Percentiles rank a stretch among this genome's conserved stretches.
phyloP scores from a whole-genome alignment of 257 asterid genomes.

The Solanum ahanhuiri region DNA sequence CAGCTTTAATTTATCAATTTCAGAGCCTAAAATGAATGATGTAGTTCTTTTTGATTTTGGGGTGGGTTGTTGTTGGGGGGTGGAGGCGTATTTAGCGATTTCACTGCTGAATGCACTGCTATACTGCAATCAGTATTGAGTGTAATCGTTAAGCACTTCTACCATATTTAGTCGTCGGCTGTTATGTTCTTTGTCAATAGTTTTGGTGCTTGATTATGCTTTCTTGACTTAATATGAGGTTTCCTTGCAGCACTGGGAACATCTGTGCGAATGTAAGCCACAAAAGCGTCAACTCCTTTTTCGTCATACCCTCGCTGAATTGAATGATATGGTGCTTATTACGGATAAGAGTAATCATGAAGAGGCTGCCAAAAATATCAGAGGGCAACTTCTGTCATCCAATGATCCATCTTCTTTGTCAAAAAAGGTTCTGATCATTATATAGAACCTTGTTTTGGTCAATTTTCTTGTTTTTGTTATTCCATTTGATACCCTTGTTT shows the following conservation, averaged over 20 bases:
- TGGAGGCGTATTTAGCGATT: neutral
- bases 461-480: neutral
- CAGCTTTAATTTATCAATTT: neutral
- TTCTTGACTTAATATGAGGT: neutral
- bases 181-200: neutral
- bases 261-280: conserved; percentile 87
- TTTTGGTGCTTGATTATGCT: neutral
- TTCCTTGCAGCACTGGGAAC: conserved; percentile 77
- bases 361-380: conserved; percentile 26
- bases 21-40: neutral
- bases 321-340: conserved; percentile 49
- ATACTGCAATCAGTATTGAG: neutral
- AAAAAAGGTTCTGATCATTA: conserved; percentile 47
- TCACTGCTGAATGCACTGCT: neutral
- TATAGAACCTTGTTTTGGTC: neutral
- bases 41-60: neutral
- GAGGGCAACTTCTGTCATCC: conserved; percentile 22
- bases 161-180: neutral
- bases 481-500: neutral
- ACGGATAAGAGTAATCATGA: conserved; percentile 25
- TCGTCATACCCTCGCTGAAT: conserved; percentile 76
- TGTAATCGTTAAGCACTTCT: neutral
- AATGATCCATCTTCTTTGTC: conserved; percentile 35
- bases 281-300: conserved; percentile 58
- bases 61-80: neutral